A percentile compares a stretch with the other conserved stretches of the same genome.
phyloP scores from a whole-genome alignment of 495 filamentous ascomycete species.

The Pyrenopolyporus hunteri region DNA sequence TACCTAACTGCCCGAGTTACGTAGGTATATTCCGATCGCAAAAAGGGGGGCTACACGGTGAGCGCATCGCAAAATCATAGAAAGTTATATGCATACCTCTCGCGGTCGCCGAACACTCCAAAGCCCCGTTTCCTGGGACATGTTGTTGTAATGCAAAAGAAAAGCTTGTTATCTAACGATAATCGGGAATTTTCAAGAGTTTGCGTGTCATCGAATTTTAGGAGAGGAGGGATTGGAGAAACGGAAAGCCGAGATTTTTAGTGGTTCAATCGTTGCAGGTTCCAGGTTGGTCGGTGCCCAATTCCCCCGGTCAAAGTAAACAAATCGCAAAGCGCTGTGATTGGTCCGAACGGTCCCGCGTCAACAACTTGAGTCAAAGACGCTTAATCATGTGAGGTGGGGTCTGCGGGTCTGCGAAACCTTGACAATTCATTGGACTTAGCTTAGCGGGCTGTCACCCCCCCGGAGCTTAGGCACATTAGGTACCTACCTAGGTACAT shows the following conservation, averaged over 20 bases:
- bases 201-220: constrained; percentile 10
- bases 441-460: too few relatives aligned
- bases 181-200: constrained; percentile 1
- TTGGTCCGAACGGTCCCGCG: constrained; percentile 11
- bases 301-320: constrained; percentile 32
- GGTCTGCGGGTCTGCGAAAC: neutral
- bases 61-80: constrained; percentile 3
- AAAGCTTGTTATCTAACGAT: constrained; percentile 14
- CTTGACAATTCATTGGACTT: neutral
- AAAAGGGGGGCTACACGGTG: constrained; percentile 23
- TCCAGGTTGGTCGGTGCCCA: constrained; percentile 17
- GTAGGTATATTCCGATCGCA: constrained; percentile 19
- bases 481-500: neutral
- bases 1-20: too few relatives aligned
- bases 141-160: constrained; percentile 44
- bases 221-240: constrained; percentile 20
- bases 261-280: constrained; percentile 8
- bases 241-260: constrained; percentile 8
- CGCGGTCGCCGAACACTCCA: constrained; percentile 76
- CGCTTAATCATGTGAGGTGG: constrained; percentile 1
- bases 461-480: too few relatives aligned
- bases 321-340: constrained; percentile 25
- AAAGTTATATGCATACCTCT: constrained; percentile 61
- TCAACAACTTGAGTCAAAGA: constrained; percentile 29
- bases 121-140: constrained; percentile 77